Evolutionary conservation across 352 stramenopile genomes (phyloP), one percentile per base, ranked within the genome.

Genomic region (Phytophthora litchii): DNA sequence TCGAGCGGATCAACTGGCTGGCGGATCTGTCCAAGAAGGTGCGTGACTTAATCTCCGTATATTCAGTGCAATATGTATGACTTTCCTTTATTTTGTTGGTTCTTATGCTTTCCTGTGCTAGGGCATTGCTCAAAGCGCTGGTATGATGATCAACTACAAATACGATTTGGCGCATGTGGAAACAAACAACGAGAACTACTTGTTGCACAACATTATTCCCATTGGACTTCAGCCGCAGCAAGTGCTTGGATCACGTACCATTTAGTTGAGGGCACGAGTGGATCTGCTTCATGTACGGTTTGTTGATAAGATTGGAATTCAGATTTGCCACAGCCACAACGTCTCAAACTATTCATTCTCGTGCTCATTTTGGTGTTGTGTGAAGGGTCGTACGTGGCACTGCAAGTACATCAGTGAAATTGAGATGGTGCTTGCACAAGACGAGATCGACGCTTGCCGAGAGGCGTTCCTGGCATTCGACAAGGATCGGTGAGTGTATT

Each of bases 391-490:
- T 27, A 27, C 35, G n/a, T 31, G 4, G 13, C 31, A 27, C 23
- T 27, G 23, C 3, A 19, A 45, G 13, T 27, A n/a, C 17, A 14
- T 23, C n/a, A 38, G 16, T 12, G 19, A 41, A 37, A 16, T 36
- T 35, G 17, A 1, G 7, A 94, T 94, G 85, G 82, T 92, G 60
- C 74, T 98, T 9, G 96, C 90, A 3, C 94, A 98, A 66, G 95
- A 98, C 49, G 95, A 98, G 78, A 98, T 98, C 53, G 95, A 98
- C 47, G 92, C 86, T 36, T 99, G 96, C 56, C 80, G 96, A 45
- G 94, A 99, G 65, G 95, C 96, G 1, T 99, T 99, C 71, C 71
- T 99, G 14, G 92, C 94, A 2, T 99, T 99, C 67, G 97, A 99
- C 65, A 99, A 98, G 67, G 96, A 98, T 67, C 72, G 83, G 85